These are phyloP conservation scores for Debaryomyces nepalensis DNA, from an alignment of 1,139 yeast species.

Conservation along the genomic window DNA sequence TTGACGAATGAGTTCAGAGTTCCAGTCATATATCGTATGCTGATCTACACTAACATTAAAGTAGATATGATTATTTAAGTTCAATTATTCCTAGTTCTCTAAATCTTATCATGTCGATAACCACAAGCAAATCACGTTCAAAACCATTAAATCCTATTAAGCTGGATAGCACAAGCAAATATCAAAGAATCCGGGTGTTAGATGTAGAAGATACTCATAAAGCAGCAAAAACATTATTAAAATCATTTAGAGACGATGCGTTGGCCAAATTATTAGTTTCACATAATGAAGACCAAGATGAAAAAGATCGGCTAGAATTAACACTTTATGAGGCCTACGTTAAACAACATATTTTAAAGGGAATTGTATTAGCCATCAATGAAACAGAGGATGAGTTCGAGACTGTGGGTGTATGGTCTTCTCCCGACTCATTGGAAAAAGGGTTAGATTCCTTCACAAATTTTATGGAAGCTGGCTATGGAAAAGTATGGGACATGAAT, in stretches of 20 bases:
- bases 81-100: not conserved
- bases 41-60: not conserved
- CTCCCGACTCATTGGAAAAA: conserved; percentile 49
- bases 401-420: conserved; percentile 67
- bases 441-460: conserved; percentile 57
- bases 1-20: too few relatives aligned
- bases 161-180: not conserved
- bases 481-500: conserved; percentile 53
- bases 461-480: conserved; percentile 61
- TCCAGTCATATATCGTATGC: too few relatives aligned
- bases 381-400: conserved; percentile 55
- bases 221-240: conserved; percentile 58
- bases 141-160: not conserved
- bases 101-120: conserved; percentile 2
- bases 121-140: not conserved
- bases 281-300: conserved; percentile 43
- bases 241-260: conserved; percentile 56
- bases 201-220: conserved; percentile 50
- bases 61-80: conserved; percentile 1
- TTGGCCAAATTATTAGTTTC: conserved; percentile 53
- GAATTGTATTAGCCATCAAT: conserved; percentile 55
- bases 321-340: conserved; percentile 60
- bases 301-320: conserved; percentile 47
- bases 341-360: conserved; percentile 59
- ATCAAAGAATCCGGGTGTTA: conserved; percentile 30